Conservation (phyloP, 371 early-diverging fungal species). For the Lichtheimia ornata region DNA sequence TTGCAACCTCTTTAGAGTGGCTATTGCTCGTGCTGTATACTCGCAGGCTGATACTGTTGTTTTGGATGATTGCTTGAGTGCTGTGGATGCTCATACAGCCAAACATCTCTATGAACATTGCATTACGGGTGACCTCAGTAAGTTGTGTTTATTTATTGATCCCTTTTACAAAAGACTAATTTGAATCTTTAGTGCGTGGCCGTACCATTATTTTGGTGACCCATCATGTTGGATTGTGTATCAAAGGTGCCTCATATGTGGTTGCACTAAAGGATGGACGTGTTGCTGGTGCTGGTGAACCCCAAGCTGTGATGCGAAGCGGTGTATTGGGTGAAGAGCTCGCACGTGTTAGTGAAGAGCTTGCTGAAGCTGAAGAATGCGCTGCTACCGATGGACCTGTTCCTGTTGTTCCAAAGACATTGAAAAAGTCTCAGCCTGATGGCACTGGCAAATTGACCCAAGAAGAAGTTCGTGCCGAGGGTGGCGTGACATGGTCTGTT, state of each 20-base stretch:
- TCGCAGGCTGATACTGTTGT: slow-evolving; percentile 68
- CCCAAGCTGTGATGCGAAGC: slow-evolving; percentile 41
- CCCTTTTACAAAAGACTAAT: not conserved
- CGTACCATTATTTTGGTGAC: slow-evolving; percentile 87
- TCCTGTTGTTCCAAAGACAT: slow-evolving; percentile 26
- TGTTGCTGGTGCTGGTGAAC: slow-evolving; percentile 61
- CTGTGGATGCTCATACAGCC: slow-evolving; percentile 87
- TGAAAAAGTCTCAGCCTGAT: not conserved
- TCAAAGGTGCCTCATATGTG: slow-evolving; percentile 71
- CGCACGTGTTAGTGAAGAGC: slow-evolving; percentile 19
- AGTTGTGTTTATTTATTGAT: not conserved
- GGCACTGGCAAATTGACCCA: slow-evolving; percentile 53
- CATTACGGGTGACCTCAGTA: slow-evolving; percentile 54
- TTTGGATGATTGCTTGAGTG: slow-evolving; percentile 81
- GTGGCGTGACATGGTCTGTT: slow-evolving; percentile 60
- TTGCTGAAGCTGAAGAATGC: slow-evolving; percentile 20
- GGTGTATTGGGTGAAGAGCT: slow-evolving; percentile 54
- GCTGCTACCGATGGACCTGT: slow-evolving; percentile 39
- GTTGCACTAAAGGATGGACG: slow-evolving; percentile 73
- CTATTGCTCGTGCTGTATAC: slow-evolving; percentile 81
- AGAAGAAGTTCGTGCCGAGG: slow-evolving; percentile 69
- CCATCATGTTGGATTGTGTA: slow-evolving; percentile 77
- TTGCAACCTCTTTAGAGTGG: slow-evolving; percentile 31
- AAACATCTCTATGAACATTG: slow-evolving; percentile 75
- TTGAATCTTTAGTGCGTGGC: slow-evolving; percentile 45